phyloP scores from a whole-genome alignment of 2,329 filamentous ascomycete species.

The Bertia moriformis region DNA sequence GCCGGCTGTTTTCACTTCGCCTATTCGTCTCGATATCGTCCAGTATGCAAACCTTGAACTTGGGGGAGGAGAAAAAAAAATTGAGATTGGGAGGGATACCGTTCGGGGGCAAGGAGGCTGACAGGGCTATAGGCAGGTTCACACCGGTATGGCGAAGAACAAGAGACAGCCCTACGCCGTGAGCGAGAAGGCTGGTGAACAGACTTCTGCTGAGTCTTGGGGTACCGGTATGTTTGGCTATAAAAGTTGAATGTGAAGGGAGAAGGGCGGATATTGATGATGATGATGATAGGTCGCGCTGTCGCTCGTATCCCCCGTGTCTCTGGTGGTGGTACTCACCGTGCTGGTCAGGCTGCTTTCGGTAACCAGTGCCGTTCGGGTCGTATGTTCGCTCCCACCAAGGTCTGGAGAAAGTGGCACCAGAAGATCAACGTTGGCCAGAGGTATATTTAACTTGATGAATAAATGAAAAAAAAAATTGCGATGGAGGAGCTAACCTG shows the following conservation, averaged over 20 bases:
- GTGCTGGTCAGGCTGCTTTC: slow-evolving; percentile 98
- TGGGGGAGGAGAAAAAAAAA: not conserved
- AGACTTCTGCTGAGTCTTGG: slow-evolving; percentile 99
- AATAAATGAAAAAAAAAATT: slow-evolving; percentile 4
- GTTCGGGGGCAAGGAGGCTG: not conserved
- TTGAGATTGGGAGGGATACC: not conserved
- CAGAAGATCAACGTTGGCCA: slow-evolving; percentile 99
- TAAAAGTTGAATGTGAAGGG: not conserved
- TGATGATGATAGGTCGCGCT: slow-evolving; percentile 60
- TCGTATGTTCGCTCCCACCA: slow-evolving; percentile 98
- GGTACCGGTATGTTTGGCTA: slow-evolving; percentile 65
- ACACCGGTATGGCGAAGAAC: slow-evolving; percentile 99
- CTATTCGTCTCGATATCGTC: slow-evolving; percentile 98
- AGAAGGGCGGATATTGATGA: no score
- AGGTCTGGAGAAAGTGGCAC: slow-evolving; percentile 99
- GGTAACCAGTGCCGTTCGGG: slow-evolving; percentile 99
- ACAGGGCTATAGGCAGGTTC: slow-evolving; percentile 48
- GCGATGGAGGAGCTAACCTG: slow-evolving; percentile 4
- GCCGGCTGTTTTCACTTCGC: slow-evolving; percentile 90
- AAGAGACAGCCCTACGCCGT: slow-evolving; percentile 98
- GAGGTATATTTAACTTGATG: slow-evolving; percentile 43
- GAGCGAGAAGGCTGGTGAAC: slow-evolving; percentile 99
- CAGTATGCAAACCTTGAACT: slow-evolving; percentile 27
- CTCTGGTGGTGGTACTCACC: slow-evolving; percentile 99
- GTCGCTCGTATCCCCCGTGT: slow-evolving; percentile 99